Conservation (phyloP, 2,329 filamentous ascomycete species). For the Aspergillus floridensis region DNA sequence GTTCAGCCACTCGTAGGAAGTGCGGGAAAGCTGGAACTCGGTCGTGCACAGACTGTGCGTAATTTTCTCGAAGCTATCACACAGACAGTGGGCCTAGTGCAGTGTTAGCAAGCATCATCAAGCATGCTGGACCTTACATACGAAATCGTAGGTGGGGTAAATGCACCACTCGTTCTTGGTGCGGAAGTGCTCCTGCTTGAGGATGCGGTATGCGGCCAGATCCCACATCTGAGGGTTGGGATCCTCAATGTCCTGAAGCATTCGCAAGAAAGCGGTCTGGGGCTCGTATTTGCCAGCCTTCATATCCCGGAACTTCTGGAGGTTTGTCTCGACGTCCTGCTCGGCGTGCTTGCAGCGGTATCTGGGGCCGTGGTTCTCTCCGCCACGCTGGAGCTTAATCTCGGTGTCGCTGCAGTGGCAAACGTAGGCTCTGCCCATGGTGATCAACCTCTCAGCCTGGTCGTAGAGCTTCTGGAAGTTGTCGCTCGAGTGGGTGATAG, state of each 20-base stretch:
- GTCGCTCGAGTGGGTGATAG: constrained; percentile 84
- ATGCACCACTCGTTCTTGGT: constrained; percentile 86
- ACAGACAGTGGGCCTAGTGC: constrained; percentile 59
- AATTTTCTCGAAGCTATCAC: constrained; percentile 88
- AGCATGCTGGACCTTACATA: background rate
- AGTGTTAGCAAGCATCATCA: background rate
- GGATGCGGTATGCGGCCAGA: constrained; percentile 82
- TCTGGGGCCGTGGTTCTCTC: constrained; percentile 67
- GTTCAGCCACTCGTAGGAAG: constrained; percentile 90
- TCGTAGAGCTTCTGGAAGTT: constrained; percentile 87
- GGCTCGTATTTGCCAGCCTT: constrained; percentile 85
- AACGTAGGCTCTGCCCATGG: constrained; percentile 68
- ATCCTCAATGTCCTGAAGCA: constrained; percentile 78
- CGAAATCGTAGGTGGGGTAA: constrained; percentile 82
- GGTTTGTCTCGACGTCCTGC: constrained; percentile 38
- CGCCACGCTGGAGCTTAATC: constrained; percentile 78
- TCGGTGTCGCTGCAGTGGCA: constrained; percentile 80
- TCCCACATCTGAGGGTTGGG: constrained; percentile 98
- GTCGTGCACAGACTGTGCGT: constrained; percentile 91
- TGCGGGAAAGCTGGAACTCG: constrained; percentile 80
- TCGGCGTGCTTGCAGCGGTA: constrained; percentile 52
- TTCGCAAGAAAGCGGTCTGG: constrained; percentile 78
- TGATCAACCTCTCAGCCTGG: constrained; percentile 79
- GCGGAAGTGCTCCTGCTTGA: constrained; percentile 55
- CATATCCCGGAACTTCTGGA: constrained; percentile 80